Evolutionary conservation across 2,329 filamentous ascomycete species (phyloP).

Genomic region (Chalaropsis thielavioides): DNA sequence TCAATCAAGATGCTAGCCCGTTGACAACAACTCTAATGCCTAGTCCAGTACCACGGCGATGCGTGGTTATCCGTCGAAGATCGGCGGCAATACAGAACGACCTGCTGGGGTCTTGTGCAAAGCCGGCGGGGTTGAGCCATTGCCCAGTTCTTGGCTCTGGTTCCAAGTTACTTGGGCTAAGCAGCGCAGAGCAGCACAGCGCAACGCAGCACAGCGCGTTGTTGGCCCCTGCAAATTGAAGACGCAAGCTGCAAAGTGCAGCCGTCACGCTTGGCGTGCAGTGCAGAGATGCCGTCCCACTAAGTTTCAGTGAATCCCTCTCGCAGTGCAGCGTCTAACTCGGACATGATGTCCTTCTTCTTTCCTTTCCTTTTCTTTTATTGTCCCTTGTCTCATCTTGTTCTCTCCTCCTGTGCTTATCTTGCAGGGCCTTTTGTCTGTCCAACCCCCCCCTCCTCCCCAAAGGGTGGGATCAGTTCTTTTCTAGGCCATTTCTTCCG

Average conservation of each 20-base stretch:
- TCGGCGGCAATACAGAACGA: not conserved
- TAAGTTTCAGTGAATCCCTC: too few species aligned
- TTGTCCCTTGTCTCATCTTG: not conserved
- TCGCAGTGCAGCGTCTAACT: too few species aligned
- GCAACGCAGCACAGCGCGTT: too few species aligned
- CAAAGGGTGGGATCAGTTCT: not conserved
- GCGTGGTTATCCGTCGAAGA: not conserved
- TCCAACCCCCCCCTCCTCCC: conserved; percentile 1
- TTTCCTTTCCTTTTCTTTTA: not conserved
- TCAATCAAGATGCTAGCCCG: not conserved
- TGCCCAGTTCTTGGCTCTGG: not conserved
- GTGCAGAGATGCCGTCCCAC: too few species aligned
- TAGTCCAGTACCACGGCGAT: not conserved
- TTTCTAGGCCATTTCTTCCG: not conserved
- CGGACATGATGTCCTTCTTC: too few species aligned
- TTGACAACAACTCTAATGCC: not conserved
- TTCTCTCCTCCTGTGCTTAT: not conserved
- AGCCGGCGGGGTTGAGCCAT: not conserved
- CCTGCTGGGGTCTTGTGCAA: not conserved
- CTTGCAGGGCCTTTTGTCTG: conserved; percentile 3
- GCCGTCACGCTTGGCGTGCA: too few species aligned
- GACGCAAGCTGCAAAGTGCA: too few species aligned
- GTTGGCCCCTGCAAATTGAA: not conserved
- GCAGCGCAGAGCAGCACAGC: too few species aligned
- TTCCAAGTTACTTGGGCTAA: not conserved